phyloP scores from a whole-genome alignment of 257 asterid genomes.

The Perilla frutescens region DNA sequence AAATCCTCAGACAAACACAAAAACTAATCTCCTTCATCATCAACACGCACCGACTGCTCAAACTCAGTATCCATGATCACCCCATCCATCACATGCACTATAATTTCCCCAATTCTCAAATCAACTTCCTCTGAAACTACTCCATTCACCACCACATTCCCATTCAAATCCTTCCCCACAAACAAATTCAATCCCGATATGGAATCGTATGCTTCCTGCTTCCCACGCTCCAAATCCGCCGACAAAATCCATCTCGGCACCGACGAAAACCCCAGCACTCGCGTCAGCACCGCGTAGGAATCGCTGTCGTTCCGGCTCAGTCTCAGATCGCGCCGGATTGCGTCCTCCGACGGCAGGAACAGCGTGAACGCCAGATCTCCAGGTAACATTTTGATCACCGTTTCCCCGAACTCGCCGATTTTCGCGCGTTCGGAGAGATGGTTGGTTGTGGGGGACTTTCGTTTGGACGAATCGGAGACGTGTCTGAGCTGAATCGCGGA shows the following conservation, averaged over 20 bases:
- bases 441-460: not conserved
- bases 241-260: constrained; percentile 60
- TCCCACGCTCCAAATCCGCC: constrained; percentile 47
- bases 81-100: constrained; percentile 61
- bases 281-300: constrained; percentile 66
- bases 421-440: not conserved
- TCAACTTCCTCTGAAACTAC: constrained; percentile 52
- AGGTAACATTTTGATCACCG: constrained; percentile 67
- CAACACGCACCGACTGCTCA: constrained; percentile 50
- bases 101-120: constrained; percentile 45
- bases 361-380: constrained; percentile 76
- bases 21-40: not conserved
- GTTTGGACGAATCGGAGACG: constrained; percentile 30
- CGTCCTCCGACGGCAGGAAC: constrained; percentile 71
- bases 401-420: constrained; percentile 63
- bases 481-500: constrained; percentile 51
- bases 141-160: constrained; percentile 58
- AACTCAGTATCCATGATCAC: constrained; percentile 72
- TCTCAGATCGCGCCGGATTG: constrained; percentile 60
- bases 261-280: constrained; percentile 72
- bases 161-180: constrained; percentile 53
- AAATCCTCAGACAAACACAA: not conserved
- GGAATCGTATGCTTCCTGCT: constrained; percentile 61
- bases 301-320: constrained; percentile 56
- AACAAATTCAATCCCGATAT: constrained; percentile 62